Evolutionary conservation across 352 stramenopile genomes (phyloP).

Genomic region (Phytophthora palmivora): DNA sequence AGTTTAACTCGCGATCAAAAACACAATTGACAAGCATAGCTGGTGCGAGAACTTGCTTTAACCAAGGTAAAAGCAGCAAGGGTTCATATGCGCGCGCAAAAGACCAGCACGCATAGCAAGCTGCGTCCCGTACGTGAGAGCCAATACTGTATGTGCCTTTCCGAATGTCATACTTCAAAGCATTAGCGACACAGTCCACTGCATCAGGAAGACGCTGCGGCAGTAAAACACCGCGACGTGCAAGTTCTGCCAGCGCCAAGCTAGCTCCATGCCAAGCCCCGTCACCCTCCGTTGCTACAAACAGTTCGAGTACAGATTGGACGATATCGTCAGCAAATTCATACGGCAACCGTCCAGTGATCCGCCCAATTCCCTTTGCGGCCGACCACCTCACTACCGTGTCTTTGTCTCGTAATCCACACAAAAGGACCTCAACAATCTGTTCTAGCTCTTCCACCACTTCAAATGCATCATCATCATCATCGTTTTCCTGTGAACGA

Average conservation of each 20-base stretch:
- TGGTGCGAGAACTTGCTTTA: constrained; percentile 88
- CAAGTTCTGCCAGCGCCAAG: constrained; percentile 96
- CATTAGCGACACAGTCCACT: constrained; percentile 92
- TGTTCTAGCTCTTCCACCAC: constrained; percentile 98
- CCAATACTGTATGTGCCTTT: constrained; percentile 96
- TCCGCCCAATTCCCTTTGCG: constrained; percentile 97
- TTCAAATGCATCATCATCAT: constrained; percentile 63
- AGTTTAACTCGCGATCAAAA: constrained; percentile 99
- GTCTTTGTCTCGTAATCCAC: constrained; percentile 92
- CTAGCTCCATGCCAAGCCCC: constrained; percentile 97
- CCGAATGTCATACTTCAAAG: constrained; percentile 95
- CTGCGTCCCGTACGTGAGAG: constrained; percentile 97
- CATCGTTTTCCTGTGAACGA: constrained; percentile 10
- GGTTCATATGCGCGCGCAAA: constrained; percentile 96
- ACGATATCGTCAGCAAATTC: constrained; percentile 98
- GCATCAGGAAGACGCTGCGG: constrained; percentile 92
- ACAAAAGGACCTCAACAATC: constrained; percentile 93
- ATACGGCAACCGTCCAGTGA: constrained; percentile 94
- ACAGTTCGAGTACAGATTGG: constrained; percentile 94
- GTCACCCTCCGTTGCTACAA: constrained; percentile 93
- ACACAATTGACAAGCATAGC: constrained; percentile 95
- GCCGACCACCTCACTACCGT: constrained; percentile 99
- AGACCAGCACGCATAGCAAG: constrained; percentile 98
- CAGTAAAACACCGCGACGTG: constrained; percentile 95
- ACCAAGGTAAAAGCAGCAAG: constrained; percentile 88